A percentile compares a stretch with the other conserved stretches of the same genome.
Conservation (phyloP, 345 rosid species). For the Dimocarpus longan region DNA sequence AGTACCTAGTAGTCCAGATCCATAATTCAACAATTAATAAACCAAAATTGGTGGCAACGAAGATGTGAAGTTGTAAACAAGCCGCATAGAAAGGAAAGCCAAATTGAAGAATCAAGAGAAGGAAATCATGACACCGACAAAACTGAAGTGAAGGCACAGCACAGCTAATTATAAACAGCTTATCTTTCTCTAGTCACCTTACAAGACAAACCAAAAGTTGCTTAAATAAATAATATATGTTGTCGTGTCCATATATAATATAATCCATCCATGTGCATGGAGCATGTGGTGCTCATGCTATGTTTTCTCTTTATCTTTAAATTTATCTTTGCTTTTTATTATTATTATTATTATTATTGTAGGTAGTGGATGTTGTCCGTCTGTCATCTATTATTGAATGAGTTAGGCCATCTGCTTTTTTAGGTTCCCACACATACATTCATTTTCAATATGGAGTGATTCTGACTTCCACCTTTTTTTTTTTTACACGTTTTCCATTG, state of each 20-base stretch:
- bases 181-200: too few species aligned
- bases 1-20: not conserved
- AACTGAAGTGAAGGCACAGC: conserved; percentile 5
- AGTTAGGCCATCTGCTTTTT: conserved; percentile 22
- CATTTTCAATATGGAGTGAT: conserved; percentile 5
- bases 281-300: conserved; percentile 8
- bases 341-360: not conserved
- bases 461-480: not conserved
- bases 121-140: conserved; percentile 13
- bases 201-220: not conserved
- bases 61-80: not conserved
- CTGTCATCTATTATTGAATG: conserved; percentile 1
- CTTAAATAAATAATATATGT: not conserved
- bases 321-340: too few species aligned
- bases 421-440: conserved; percentile 13
- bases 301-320: conserved; percentile 2
- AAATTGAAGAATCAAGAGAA: not conserved
- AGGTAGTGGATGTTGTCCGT: conserved; percentile 23
- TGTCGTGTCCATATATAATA: not conserved
- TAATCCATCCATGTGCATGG: not conserved
- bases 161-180: not conserved
- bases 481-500: conserved; percentile 12
- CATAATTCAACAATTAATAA: too few species aligned
- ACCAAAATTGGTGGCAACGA: not conserved
- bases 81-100: not conserved